Evolutionary conservation across 129 eudicot genomes (phyloP).

Genomic region (Logfia minima): DNA sequence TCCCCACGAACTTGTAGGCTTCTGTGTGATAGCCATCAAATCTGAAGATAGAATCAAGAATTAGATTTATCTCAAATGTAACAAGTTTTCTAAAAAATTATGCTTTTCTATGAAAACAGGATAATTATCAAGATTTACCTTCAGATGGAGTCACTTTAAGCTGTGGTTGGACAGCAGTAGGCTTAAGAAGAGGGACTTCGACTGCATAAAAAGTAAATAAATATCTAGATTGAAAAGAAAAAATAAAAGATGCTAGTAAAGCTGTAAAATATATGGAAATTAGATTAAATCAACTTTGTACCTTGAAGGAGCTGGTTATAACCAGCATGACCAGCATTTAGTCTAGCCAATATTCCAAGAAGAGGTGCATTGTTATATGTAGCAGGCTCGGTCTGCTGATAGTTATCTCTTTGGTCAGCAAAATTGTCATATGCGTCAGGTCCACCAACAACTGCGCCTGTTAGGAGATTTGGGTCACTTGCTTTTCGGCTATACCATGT

Average conservation of each 20-base stretch:
- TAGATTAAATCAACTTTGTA: conserved; percentile 3
- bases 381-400: conserved; percentile 46
- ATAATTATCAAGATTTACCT: conserved; percentile 39
- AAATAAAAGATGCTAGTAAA: neutral
- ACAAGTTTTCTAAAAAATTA: neutral
- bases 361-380: conserved; percentile 47
- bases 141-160: conserved; percentile 41
- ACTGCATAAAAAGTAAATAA: conserved; percentile 42
- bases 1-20: conserved; percentile 64
- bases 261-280: neutral
- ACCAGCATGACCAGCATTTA: conserved; percentile 72
- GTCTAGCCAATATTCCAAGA: conserved; percentile 52
- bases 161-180: conserved; percentile 34
- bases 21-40: conserved; percentile 51
- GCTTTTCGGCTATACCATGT: conserved; percentile 50
- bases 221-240: neutral
- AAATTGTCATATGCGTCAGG: conserved; percentile 40
- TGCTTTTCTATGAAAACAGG: neutral
- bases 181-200: conserved; percentile 53
- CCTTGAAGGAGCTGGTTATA: conserved; percentile 93
- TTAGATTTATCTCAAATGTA: conserved; percentile 1
- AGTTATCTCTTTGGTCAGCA: conserved; percentile 42
- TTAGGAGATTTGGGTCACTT: conserved; percentile 44
- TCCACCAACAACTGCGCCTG: conserved; percentile 42
- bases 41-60: conserved; percentile 10